Evolutionary conservation across 345 rosid genomes (phyloP), one percentile per base, ranked within the genome.

Genomic region (Lepidium africanum): DNA sequence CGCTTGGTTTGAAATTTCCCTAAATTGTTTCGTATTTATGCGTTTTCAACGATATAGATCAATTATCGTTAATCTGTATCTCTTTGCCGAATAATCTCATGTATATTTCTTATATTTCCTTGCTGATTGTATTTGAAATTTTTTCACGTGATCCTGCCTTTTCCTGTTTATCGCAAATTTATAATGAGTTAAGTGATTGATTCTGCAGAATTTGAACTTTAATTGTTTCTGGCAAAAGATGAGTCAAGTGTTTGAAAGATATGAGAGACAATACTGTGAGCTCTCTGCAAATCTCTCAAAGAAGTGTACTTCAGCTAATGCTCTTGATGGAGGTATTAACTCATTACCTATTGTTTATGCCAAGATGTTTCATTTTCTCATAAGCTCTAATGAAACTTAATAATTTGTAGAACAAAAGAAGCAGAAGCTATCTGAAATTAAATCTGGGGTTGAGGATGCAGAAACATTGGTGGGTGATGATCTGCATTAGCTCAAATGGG

Each of bases 361-460:
- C 37, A 46, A 16, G 7, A 25, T 10, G 16, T 42, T 27, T 50
- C 0, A 4, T 4, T 50, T 10, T 23, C 14, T 15, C 4, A 14
- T 14, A 33, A 30, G n/a, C 10, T 6, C 45, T 45, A 42, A 2
- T n/a, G 19, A 13, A 8, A 9, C 17, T 48, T 45, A 58, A 41
- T 45, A 15, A 45, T 74, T 38, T 78, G 63, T 83, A 87, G 95
- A 91, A 80, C 84, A 78, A 71, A 86, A 75, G 82, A 91, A 86
- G 84, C 96, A 88, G 70, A 88, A 82, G 69, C 71, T 88, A 61
- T 81, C 89, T 41, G 95, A 88, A 23, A 77, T 88, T 13, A 84
- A 78, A 76, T 65, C 73, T 54, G 88, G 89, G 19, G 54, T 91
- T 41, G 92, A 86, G 32, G 86, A 85, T 65, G 97, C 89, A 10